A percentile compares a stretch with the other conserved stretches of the same genome.
Conservation (phyloP, 202 grass and related monocot species). For the Schoenoplectus tabernaemontani region DNA sequence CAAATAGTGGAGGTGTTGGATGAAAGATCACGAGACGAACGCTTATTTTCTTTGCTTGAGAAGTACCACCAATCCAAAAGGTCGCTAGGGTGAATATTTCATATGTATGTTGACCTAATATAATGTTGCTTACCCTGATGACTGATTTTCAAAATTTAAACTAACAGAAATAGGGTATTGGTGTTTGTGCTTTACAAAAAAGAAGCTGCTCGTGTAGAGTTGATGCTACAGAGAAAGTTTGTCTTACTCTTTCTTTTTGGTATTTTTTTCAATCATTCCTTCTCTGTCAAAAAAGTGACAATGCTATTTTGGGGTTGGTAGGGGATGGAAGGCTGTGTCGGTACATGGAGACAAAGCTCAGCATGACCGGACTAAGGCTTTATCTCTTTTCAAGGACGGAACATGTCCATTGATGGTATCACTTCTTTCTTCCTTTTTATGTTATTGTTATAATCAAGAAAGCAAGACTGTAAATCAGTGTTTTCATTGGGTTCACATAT, state of each 20-base stretch:
- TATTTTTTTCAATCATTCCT: neutral
- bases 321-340: slow-evolving; percentile 93
- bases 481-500: slow-evolving; percentile 9
- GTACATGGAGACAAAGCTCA: slow-evolving; percentile 94
- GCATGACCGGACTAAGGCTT: slow-evolving; percentile 81
- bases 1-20: slow-evolving; percentile 99
- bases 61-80: slow-evolving; percentile 77
- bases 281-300: slow-evolving; percentile 10
- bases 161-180: slow-evolving; percentile 82
- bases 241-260: neutral
- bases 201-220: slow-evolving; percentile 83
- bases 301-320: slow-evolving; percentile 28
- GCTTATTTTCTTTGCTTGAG: slow-evolving; percentile 64
- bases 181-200: slow-evolving; percentile 99
- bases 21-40: slow-evolving; percentile 62
- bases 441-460: slow-evolving; percentile 20
- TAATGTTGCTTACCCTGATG: neutral
- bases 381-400: slow-evolving; percentile 96
- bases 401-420: slow-evolving; percentile 81
- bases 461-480: neutral
- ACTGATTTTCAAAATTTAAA: neutral
- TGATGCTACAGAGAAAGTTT: slow-evolving; percentile 86
- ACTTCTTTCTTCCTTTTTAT: slow-evolving; percentile 9
- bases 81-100: slow-evolving; percentile 32
- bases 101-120: neutral